Percentiles rank a stretch among this genome's conserved stretches.
Evolutionary conservation across 176 grass and related monocot species (phyloP).

Genomic region (Cymbopogon citratus): DNA sequence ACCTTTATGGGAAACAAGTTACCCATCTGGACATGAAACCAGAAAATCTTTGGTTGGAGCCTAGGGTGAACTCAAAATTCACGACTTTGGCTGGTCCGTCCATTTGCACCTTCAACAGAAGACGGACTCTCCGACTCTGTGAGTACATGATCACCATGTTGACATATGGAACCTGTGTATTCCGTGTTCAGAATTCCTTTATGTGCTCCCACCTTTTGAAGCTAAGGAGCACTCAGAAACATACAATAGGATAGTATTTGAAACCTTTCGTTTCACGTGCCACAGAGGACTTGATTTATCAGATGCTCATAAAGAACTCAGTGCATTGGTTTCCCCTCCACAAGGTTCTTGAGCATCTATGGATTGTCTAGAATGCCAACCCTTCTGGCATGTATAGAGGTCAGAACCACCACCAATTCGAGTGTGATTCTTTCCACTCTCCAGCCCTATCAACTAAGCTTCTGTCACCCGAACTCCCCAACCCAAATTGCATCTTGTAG

Average conservation of each 20-base stretch:
- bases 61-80: slow-evolving; percentile 80
- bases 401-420: not conserved
- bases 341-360: slow-evolving; percentile 81
- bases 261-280: slow-evolving; percentile 67
- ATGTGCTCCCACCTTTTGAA: slow-evolving; percentile 79
- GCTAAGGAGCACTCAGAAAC: slow-evolving; percentile 85
- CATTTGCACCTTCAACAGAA: slow-evolving; percentile 82
- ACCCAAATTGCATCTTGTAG: not conserved
- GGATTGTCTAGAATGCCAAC: slow-evolving; percentile 82
- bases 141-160: slow-evolving; percentile 43
- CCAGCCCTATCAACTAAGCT: not conserved
- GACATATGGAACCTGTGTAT: too few species aligned
- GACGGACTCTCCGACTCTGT: slow-evolving; percentile 77
- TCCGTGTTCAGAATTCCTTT: slow-evolving; percentile 76
- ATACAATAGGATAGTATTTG: slow-evolving; percentile 65
- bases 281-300: slow-evolving; percentile 65
- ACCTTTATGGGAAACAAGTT: slow-evolving; percentile 73
- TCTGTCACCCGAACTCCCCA: not conserved
- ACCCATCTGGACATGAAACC: slow-evolving; percentile 92
- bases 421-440: not conserved
- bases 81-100: slow-evolving; percentile 91
- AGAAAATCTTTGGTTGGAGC: slow-evolving; percentile 78
- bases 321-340: slow-evolving; percentile 44
- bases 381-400: slow-evolving; percentile 61
- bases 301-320: slow-evolving; percentile 78